Evolutionary conservation across 129 eudicot genomes (phyloP).

Genomic region (Artemisia tridentata): DNA sequence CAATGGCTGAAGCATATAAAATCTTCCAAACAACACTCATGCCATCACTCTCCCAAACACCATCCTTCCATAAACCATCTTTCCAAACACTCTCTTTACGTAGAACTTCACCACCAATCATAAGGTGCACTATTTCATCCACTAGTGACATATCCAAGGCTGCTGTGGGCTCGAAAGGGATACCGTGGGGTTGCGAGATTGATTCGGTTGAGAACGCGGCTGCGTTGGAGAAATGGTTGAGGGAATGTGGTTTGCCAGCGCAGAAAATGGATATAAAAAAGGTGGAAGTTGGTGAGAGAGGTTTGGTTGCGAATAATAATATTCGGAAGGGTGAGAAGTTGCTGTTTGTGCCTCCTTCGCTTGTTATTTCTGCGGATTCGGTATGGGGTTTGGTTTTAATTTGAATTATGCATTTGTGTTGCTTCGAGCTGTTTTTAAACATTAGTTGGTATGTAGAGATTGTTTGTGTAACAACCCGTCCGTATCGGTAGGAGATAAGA

Average conservation of each 20-base stretch:
- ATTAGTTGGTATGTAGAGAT: no score
- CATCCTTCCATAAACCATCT: conserved; percentile 24
- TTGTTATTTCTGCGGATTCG: conserved; percentile 82
- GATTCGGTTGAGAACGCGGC: conserved; percentile 84
- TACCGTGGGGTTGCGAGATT: conserved; percentile 86
- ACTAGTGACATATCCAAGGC: conserved; percentile 37
- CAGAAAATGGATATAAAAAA: conserved; percentile 83
- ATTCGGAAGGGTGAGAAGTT: conserved; percentile 82
- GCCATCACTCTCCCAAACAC: conserved; percentile 40
- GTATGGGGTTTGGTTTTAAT: conserved; percentile 31
- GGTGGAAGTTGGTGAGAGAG: conserved; percentile 92
- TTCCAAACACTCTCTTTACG: conserved; percentile 18
- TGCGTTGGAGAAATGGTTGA: conserved; percentile 74
- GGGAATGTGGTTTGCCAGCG: conserved; percentile 63
- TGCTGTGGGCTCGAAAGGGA: conserved; percentile 11
- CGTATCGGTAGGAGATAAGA: no score
- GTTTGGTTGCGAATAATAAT: conserved; percentile 76
- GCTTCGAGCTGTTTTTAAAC: neutral
- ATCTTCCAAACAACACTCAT: conserved; percentile 45
- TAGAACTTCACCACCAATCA: conserved; percentile 15
- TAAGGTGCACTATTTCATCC: conserved; percentile 45
- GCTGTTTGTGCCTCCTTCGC: conserved; percentile 91
- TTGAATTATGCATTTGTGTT: neutral
- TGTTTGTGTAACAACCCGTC: no score
- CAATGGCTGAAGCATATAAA: conserved; percentile 63